Evolutionary conservation across 2,329 filamentous ascomycete genomes (phyloP).

Genomic region (Fusarium sp.): DNA sequence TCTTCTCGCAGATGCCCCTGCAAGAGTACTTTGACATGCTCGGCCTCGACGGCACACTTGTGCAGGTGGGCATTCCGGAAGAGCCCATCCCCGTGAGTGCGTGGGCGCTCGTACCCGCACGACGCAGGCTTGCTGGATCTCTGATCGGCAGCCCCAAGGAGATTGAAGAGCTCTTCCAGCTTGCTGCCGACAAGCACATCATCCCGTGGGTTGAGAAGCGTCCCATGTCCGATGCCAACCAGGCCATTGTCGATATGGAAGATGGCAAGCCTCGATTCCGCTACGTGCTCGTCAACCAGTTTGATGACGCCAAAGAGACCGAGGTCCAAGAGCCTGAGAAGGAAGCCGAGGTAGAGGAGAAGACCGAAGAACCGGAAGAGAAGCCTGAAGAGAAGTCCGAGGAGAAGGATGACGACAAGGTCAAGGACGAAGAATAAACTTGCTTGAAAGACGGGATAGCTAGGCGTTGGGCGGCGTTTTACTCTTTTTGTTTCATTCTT

Average conservation of each 20-base stretch:
- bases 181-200: slow-evolving; percentile 67
- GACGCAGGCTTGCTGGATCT: slow-evolving; percentile 47
- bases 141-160: slow-evolving; percentile 64
- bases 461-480: slow-evolving; percentile 8
- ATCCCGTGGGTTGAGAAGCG: slow-evolving; percentile 67
- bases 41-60: slow-evolving; percentile 65
- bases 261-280: slow-evolving; percentile 62
- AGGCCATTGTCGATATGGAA: slow-evolving; percentile 66
- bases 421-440: slow-evolving; percentile 6
- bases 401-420: not conserved
- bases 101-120: slow-evolving; percentile 27
- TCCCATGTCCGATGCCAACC: slow-evolving; percentile 66
- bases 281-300: slow-evolving; percentile 56
- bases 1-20: slow-evolving; percentile 30
- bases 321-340: not conserved
- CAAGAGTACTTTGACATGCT: slow-evolving; percentile 48
- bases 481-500: not conserved
- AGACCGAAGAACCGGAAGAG: not conserved
- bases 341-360: not conserved
- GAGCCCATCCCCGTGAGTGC: slow-evolving; percentile 33
- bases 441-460: not conserved
- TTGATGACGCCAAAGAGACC: not conserved
- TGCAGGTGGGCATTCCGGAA: slow-evolving; percentile 71
- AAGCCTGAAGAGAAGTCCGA: not conserved
- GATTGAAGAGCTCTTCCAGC: slow-evolving; percentile 69